These are phyloP conservation scores for Trichoderma sp. DNA, from an alignment of 2,329 filamentous ascomycete species.

Conservation along the genomic window DNA sequence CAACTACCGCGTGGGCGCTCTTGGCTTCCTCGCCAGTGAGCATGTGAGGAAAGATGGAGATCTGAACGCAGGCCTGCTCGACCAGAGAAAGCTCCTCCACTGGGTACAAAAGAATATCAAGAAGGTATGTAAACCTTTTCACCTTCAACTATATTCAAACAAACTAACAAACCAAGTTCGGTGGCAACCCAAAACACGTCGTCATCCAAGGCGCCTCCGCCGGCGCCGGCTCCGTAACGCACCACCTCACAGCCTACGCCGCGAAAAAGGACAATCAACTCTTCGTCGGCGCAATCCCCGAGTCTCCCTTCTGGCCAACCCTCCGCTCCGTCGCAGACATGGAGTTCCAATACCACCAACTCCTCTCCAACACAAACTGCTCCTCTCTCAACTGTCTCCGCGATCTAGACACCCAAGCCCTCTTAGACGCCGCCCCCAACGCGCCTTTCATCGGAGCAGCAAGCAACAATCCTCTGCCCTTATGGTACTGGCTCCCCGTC, in stretches of 20 bases:
- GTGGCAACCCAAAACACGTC: conserved; percentile 59
- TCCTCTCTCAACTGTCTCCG: conserved; percentile 24
- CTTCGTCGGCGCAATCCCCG: conserved; percentile 48
- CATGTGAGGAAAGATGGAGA: conserved; percentile 55
- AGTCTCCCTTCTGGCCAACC: conserved; percentile 53
- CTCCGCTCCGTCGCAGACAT: conserved; percentile 47
- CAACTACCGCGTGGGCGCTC: conserved; percentile 63
- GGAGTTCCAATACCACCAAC: conserved; percentile 49
- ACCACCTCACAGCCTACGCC: conserved; percentile 52
- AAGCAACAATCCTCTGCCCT: conserved; percentile 30
- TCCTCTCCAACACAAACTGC: conserved; percentile 41
- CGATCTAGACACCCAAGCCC: conserved; percentile 38
- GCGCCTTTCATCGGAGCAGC: conserved; percentile 42
- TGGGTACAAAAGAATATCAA: conserved; percentile 64
- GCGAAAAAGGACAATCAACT: conserved; percentile 45
- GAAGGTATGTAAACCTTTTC: conserved; percentile 34
- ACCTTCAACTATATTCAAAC: background rate
- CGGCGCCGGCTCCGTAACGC: conserved; percentile 58
- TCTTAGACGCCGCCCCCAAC: conserved; percentile 42
- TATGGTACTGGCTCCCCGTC: conserved; percentile 55
- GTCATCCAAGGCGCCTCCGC: conserved; percentile 64
- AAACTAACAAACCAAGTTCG: conserved; percentile 47
- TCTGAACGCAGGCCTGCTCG: conserved; percentile 64
- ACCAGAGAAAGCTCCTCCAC: conserved; percentile 60
- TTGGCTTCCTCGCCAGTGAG: conserved; percentile 63